Evolutionary conservation across 139 green algal species (phyloP), one percentile per base, ranked within the genome.

Genomic region (Micractinium conductrix): DNA sequence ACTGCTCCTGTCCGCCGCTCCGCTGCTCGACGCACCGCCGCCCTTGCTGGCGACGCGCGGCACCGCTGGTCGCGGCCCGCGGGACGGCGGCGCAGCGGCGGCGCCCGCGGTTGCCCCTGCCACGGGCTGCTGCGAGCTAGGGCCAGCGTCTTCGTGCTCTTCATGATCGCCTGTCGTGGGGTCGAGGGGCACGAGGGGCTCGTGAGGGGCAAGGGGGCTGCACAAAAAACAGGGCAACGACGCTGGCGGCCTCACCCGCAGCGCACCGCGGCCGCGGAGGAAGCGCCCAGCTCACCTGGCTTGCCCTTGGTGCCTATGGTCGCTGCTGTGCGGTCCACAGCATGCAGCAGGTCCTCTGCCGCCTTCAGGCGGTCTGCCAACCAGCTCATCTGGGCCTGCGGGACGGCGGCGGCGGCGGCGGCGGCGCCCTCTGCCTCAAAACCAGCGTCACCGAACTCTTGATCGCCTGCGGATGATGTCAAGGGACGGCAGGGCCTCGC

Each of bases 311-410:
- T 43, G 38, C 38, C 53, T 14, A 72, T 82, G 30, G 43, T 80
- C 28, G 89, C 86, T 10, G 91, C 93, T 19, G 87, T 96, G n/a
- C 89, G 78, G 58, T 96, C 93, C 38, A 95, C 93, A 1, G 89
- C 86, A 6, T 96, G 89, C 30, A 96, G 85, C 35, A 96, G 58
- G 24, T 85, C 88, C 70, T 95, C 93, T 0, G 93, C 93, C 14
- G 70, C 87, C 62, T 88, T 87, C 33, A 95, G 69, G 84, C 90
- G 85, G 28, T 79, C 48, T 38, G 78, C 53, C 2, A 85, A 33
- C 82, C 82, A 86, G 44, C 43, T 67, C 62, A 67, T 44, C 24
- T 35, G 10, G 4, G 55, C 4, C 4, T 5, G 55, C 21, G 17
- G 10, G 4, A 63, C n/a, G n/a, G n/a, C n/a, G n/a, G n/a, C n/a